Percentiles rank a stretch among this genome's conserved stretches.
Conservation (phyloP, 805 yeast species). For the Naumovozyma castellii region DNA sequence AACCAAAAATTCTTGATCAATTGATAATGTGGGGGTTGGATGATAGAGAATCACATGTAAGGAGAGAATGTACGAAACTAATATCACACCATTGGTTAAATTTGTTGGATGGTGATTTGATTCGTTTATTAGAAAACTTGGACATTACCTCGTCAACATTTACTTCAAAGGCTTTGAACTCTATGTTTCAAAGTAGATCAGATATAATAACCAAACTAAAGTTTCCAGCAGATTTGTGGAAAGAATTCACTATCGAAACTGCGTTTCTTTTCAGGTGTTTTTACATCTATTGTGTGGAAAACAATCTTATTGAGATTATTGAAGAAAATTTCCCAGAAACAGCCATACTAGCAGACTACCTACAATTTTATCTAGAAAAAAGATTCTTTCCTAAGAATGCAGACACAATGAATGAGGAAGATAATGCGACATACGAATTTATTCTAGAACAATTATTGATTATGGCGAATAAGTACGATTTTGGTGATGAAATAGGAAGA, state of each 20-base stretch:
- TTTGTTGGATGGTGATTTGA: slow-evolving; percentile 55
- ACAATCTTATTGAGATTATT: slow-evolving; percentile 42
- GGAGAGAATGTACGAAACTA: slow-evolving; percentile 62
- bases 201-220: slow-evolving; percentile 53
- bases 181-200: slow-evolving; percentile 49
- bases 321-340: slow-evolving; percentile 76
- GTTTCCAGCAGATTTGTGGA: slow-evolving; percentile 63
- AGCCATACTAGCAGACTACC: slow-evolving; percentile 51
- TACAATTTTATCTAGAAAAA: slow-evolving; percentile 47
- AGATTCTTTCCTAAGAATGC: slow-evolving; percentile 27
- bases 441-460: slow-evolving; percentile 63
- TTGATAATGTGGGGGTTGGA: slow-evolving; percentile 76
- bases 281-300: slow-evolving; percentile 52
- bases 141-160: slow-evolving; percentile 59
- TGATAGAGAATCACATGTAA: slow-evolving; percentile 73
- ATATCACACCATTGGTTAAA: slow-evolving; percentile 66
- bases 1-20: slow-evolving; percentile 46
- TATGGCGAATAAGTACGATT: slow-evolving; percentile 66
- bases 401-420: slow-evolving; percentile 26
- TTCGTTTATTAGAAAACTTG: slow-evolving; percentile 60
- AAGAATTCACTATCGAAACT: slow-evolving; percentile 59
- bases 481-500: slow-evolving; percentile 84
- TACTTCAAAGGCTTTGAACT: slow-evolving; percentile 58
- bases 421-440: slow-evolving; percentile 55
- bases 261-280: slow-evolving; percentile 63